Conservation (phyloP, 257 asterid species). For the Nicotiana obtusifolia region DNA sequence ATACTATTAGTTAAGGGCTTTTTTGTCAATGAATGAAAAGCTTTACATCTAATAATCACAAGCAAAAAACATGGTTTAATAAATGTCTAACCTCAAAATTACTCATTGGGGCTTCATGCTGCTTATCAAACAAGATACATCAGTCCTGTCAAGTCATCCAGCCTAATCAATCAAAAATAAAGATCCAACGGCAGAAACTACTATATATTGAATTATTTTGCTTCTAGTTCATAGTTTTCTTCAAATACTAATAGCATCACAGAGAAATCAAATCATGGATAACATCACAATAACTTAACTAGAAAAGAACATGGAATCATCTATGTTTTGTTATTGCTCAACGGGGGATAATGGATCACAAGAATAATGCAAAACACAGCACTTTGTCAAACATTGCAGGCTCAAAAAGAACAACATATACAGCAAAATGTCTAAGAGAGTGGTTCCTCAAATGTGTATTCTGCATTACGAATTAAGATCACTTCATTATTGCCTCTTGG, state of each 20-base stretch:
- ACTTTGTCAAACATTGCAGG: not conserved
- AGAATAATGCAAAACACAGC: not conserved
- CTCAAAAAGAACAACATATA: not conserved
- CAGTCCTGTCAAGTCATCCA: slow-evolving; percentile 48
- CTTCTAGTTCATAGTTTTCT: not conserved
- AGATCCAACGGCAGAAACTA: slow-evolving; percentile 25
- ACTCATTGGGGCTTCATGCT: slow-evolving; percentile 43
- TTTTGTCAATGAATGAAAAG: not conserved
- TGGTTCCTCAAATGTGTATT: not conserved
- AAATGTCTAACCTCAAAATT: slow-evolving; percentile 54
- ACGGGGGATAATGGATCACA: not conserved
- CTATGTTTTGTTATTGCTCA: not conserved
- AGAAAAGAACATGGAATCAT: not conserved
- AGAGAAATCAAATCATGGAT: slow-evolving; percentile 3
- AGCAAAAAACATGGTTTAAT: not conserved
- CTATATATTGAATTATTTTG: slow-evolving; percentile 4
- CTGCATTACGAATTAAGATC: not conserved
- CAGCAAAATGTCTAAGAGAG: not conserved
- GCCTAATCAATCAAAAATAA: slow-evolving; percentile 28
- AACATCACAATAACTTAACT: not conserved
- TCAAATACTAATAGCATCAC: slow-evolving; percentile 1
- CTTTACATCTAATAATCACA: not conserved
- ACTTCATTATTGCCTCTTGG: not conserved
- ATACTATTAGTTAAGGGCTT: not conserved
- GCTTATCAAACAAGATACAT: slow-evolving; percentile 39